A percentile compares a stretch with the other conserved stretches of the same genome.
phyloP scores from a whole-genome alignment of 805 yeast species.

The Candida succiphila region DNA sequence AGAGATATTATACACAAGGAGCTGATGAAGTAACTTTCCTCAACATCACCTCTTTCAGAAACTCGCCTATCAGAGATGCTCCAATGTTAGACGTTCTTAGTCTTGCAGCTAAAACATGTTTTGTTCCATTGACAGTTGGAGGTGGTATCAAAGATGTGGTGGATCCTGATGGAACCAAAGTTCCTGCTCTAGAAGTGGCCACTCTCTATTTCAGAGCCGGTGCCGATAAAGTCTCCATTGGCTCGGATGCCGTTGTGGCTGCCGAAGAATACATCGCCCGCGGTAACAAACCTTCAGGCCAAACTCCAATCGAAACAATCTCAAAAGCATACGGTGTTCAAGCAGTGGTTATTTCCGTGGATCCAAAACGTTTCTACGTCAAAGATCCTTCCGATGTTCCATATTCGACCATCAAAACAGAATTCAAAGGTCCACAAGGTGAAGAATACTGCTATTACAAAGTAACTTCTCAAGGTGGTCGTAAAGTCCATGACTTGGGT shows the following conservation, averaged over 20 bases:
- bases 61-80: constrained; percentile 84
- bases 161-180: constrained; percentile 72
- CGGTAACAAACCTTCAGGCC: constrained; percentile 54
- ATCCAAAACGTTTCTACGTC: constrained; percentile 84
- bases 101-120: constrained; percentile 77
- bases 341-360: constrained; percentile 98
- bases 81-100: constrained; percentile 92
- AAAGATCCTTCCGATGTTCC: constrained; percentile 45
- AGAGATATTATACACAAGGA: constrained; percentile 83
- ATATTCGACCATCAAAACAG: constrained; percentile 57
- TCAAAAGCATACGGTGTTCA: constrained; percentile 90
- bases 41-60: constrained; percentile 91
- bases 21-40: constrained; percentile 96
- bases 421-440: constrained; percentile 74
- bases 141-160: constrained; percentile 92
- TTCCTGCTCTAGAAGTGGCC: constrained; percentile 88
- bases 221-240: constrained; percentile 96
- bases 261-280: constrained; percentile 71
- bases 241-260: constrained; percentile 92
- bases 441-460: constrained; percentile 89
- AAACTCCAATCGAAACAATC: constrained; percentile 86
- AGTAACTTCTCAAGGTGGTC: constrained; percentile 94
- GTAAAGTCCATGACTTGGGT: constrained; percentile 80
- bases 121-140: constrained; percentile 96
- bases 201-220: constrained; percentile 89